These are phyloP conservation scores for Waitea zeae DNA, from an alignment of 1,284 basidiomycete species.

Conservation along the genomic window DNA sequence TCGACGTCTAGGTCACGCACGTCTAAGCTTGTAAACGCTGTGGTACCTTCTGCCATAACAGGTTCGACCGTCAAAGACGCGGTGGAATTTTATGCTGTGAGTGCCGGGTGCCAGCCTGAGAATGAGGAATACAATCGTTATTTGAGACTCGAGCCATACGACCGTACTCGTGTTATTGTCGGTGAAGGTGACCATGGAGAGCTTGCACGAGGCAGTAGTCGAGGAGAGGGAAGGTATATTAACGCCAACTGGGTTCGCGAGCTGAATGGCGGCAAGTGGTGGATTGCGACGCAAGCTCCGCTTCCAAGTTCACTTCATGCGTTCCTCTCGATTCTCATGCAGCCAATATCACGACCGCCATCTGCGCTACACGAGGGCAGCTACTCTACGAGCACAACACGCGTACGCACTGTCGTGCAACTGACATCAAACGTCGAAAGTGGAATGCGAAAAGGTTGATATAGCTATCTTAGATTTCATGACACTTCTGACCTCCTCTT, in stretches of 20 bases:
- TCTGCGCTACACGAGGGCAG: not conserved
- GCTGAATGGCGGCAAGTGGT: constrained; percentile 50
- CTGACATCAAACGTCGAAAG: constrained; percentile 53
- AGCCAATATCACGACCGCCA: not conserved
- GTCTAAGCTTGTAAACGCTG: constrained; percentile 9
- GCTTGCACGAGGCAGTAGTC: constrained; percentile 5
- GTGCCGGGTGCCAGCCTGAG: constrained; percentile 22
- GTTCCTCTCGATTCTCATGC: constrained; percentile 40
- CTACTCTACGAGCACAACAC: constrained; percentile 13
- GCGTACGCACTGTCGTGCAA: constrained; percentile 61
- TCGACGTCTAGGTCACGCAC: constrained; percentile 12
- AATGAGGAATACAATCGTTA: constrained; percentile 52
- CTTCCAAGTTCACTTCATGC: constrained; percentile 49
- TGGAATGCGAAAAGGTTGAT: constrained; percentile 47
- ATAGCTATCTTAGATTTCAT: no score
- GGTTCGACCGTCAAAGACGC: not conserved
- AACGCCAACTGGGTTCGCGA: constrained; percentile 79
- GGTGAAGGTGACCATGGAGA: constrained; percentile 9
- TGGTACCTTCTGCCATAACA: constrained; percentile 7
- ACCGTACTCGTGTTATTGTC: constrained; percentile 53
- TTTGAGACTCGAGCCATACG: constrained; percentile 55
- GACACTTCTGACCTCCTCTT: no score
- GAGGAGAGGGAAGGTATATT: constrained; percentile 30
- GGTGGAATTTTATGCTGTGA: constrained; percentile 28
- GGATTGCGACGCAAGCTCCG: constrained; percentile 76